Evolutionary conservation across 192 early-diverging fungal species (phyloP).

Genomic region (Oehlia diaphana): DNA sequence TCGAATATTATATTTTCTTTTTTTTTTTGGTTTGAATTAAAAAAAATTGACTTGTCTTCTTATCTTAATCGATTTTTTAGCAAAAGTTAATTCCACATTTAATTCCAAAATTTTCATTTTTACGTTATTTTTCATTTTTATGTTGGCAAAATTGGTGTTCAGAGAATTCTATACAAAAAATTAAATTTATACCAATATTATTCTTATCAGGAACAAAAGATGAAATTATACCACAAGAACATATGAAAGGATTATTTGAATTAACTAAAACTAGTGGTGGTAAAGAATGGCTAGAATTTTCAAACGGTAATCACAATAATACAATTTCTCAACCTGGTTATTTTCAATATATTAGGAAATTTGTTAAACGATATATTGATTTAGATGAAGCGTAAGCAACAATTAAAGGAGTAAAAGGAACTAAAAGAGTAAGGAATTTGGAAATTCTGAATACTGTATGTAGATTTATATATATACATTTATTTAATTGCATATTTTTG

Average conservation of each 20-base stretch:
- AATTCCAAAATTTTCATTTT: constrained; percentile 59
- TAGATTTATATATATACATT: no score
- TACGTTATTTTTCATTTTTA: constrained; percentile 59
- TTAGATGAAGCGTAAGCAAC: neutral
- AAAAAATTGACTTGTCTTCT: neutral
- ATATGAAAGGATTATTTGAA: constrained; percentile 81
- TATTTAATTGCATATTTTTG: no score
- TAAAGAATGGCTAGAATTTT: constrained; percentile 57
- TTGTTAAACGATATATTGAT: constrained; percentile 35
- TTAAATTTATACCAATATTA: constrained; percentile 69
- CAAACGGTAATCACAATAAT: constrained; percentile 87
- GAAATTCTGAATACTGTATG: no score
- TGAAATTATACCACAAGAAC: constrained; percentile 83
- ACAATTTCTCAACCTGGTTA: constrained; percentile 86
- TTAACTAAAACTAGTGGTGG: constrained; percentile 48
- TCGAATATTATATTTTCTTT: neutral
- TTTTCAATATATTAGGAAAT: constrained; percentile 70
- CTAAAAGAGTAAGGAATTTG: no score
- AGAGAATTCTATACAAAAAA: constrained; percentile 64
- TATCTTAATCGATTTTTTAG: constrained; percentile 36
- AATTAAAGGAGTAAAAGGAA: neutral
- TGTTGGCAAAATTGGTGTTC: constrained; percentile 90
- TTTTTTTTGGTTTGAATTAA: neutral
- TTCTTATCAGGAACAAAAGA: constrained; percentile 82
- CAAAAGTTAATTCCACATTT: constrained; percentile 85